Percentiles rank a stretch among this genome's conserved stretches.
phyloP scores from a whole-genome alignment of 2,329 filamentous ascomycete genomes.

The Paecilomyces sp. region DNA sequence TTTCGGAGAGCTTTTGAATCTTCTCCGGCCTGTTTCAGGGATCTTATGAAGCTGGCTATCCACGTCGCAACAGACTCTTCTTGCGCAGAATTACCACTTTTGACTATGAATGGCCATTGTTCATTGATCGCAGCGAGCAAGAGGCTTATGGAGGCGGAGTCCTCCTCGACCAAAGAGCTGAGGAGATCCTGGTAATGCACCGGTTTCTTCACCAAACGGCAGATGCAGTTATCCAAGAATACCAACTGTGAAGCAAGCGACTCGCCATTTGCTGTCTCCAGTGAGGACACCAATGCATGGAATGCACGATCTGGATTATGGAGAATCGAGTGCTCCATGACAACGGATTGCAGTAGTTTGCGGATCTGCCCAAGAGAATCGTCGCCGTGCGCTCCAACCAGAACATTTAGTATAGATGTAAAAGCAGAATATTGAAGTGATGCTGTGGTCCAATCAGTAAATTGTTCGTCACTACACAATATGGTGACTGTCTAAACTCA shows the following conservation, averaged over 20 bases:
- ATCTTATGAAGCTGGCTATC: constrained; percentile 51
- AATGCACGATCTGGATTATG: constrained; percentile 24
- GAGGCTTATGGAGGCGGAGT: constrained; percentile 48
- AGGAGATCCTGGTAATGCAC: constrained; percentile 66
- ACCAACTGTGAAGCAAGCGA: constrained; percentile 44
- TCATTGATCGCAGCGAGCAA: constrained; percentile 65
- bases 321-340: constrained; percentile 32
- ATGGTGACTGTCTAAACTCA: constrained; percentile 14
- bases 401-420: constrained; percentile 33
- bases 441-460: constrained; percentile 11
- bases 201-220: constrained; percentile 65
- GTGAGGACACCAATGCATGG: constrained; percentile 29
- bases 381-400: constrained; percentile 21
- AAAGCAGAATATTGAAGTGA: constrained; percentile 36
- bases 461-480: constrained; percentile 7
- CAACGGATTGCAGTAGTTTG: constrained; percentile 24
- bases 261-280: constrained; percentile 25
- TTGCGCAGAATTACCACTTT: constrained; percentile 40
- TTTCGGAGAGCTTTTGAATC: constrained; percentile 38
- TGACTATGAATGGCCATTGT: constrained; percentile 65
- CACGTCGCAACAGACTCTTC: constrained; percentile 48
- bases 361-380: constrained; percentile 26
- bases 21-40: constrained; percentile 48
- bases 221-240: constrained; percentile 79
- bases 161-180: constrained; percentile 30